Percentiles rank a stretch among this genome's conserved stretches.
Conservation (phyloP, 768 basidiomycete genomes). For the Rhodosporidiobolus sp. region DNA sequence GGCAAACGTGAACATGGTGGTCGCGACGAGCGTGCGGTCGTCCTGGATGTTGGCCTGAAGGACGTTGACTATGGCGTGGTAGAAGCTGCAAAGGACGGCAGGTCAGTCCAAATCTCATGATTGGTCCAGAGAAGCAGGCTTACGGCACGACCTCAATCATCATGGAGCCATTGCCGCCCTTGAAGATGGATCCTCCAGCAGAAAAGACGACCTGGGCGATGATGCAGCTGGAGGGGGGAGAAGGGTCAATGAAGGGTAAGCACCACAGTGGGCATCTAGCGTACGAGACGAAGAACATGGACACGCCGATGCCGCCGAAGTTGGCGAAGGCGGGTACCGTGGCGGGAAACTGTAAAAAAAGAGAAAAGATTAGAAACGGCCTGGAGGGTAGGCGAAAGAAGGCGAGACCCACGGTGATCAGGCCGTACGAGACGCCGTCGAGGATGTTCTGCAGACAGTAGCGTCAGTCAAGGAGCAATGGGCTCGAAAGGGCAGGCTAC, state of each 20-base stretch:
- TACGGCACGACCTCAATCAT: slow-evolving; percentile 90
- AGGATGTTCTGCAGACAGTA: slow-evolving; percentile 61
- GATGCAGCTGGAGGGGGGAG: slow-evolving; percentile 50
- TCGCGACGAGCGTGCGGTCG: slow-evolving; percentile 75
- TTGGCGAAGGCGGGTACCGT: slow-evolving; percentile 67
- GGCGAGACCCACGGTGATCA: slow-evolving; percentile 53
- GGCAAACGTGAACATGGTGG: slow-evolving; percentile 83
- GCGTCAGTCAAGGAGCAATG: no score
- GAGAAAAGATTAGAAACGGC: background rate
- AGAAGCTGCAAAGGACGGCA: slow-evolving; percentile 66
- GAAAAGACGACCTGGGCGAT: slow-evolving; percentile 77
- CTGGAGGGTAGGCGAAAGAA: slow-evolving; percentile 21
- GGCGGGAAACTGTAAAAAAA: slow-evolving; percentile 69
- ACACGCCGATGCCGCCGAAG: slow-evolving; percentile 84
- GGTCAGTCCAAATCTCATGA: slow-evolving; percentile 67
- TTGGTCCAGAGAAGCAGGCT: slow-evolving; percentile 90
- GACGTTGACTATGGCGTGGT: slow-evolving; percentile 79
- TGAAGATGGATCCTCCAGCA: slow-evolving; percentile 81
- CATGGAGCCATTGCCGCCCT: slow-evolving; percentile 72
- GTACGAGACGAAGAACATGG: slow-evolving; percentile 54
- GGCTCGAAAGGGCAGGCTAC: background rate
- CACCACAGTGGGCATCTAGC: no score
- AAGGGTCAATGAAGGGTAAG: no score
- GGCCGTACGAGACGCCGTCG: slow-evolving; percentile 93
- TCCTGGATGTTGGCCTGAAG: slow-evolving; percentile 72